A percentile compares a stretch with the other conserved stretches of the same genome.
Evolutionary conservation across 2,329 filamentous ascomycete genomes (phyloP).

Genomic region (Lomentospora prolificans): DNA sequence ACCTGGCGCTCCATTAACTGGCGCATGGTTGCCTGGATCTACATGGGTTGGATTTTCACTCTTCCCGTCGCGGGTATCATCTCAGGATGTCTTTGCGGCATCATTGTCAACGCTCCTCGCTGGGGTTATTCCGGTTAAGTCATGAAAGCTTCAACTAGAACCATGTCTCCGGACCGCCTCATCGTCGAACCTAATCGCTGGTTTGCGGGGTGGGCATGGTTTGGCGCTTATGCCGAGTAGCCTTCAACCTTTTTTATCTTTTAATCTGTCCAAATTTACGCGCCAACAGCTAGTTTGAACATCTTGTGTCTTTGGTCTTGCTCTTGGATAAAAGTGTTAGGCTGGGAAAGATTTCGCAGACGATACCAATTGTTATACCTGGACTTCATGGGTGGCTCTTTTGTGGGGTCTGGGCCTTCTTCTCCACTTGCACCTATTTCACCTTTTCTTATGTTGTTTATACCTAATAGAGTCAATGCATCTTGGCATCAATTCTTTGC

Average conservation of each 20-base stretch:
- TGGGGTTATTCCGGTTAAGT: slow-evolving; percentile 21
- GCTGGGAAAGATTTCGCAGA: background rate
- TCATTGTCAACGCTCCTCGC: slow-evolving; percentile 51
- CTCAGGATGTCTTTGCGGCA: slow-evolving; percentile 50
- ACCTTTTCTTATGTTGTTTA: background rate
- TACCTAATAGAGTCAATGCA: background rate
- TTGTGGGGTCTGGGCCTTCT: background rate
- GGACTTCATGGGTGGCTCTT: background rate
- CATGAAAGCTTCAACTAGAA: too few relatives aligned
- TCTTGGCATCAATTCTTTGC: background rate
- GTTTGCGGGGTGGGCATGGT: too few relatives aligned
- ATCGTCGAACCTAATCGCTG: too few relatives aligned
- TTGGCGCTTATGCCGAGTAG: too few relatives aligned
- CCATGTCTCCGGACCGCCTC: too few relatives aligned
- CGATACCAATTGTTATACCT: background rate
- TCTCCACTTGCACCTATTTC: background rate
- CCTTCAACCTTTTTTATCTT: too few relatives aligned
- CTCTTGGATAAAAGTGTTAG: background rate
- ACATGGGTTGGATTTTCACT: slow-evolving; percentile 51
- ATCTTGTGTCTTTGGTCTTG: background rate
- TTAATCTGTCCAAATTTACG: too few relatives aligned
- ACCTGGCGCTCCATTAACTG: slow-evolving; percentile 51
- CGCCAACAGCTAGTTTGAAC: too few relatives aligned
- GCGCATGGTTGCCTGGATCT: slow-evolving; percentile 51
- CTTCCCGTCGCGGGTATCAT: slow-evolving; percentile 47